Evolutionary conservation across 176 grass and related monocot species (phyloP).

Genomic region (Cymbopogon citratus): DNA sequence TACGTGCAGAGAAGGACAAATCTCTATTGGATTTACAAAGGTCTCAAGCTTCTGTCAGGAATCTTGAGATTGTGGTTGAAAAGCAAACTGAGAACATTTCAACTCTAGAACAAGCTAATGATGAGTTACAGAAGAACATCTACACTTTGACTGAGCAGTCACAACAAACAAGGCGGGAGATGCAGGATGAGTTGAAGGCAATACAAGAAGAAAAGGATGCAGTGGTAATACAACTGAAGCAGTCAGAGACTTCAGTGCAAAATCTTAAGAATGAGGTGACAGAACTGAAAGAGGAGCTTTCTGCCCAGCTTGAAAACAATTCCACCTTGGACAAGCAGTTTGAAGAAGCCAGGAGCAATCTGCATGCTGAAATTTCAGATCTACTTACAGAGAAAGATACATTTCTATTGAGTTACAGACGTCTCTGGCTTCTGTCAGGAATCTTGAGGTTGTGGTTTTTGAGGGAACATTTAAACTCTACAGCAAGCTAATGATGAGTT

Average conservation of each 20-base stretch:
- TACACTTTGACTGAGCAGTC: constrained; percentile 21
- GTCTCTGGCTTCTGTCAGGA: constrained; percentile 34
- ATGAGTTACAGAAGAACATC: constrained; percentile 33
- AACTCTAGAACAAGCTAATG: constrained; percentile 39
- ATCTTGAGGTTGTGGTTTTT: constrained; percentile 27
- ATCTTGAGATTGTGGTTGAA: constrained; percentile 39
- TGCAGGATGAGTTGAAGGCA: constrained; percentile 25
- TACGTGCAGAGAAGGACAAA: constrained; percentile 28
- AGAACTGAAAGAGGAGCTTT: constrained; percentile 35
- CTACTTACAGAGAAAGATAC: constrained; percentile 27
- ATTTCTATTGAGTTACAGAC: constrained; percentile 16
- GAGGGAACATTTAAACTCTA: constrained; percentile 37
- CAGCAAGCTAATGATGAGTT: constrained; percentile 38
- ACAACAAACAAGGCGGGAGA: constrained; percentile 30
- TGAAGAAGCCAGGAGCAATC: constrained; percentile 31
- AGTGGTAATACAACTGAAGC: constrained; percentile 27
- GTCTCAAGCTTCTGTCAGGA: constrained; percentile 36
- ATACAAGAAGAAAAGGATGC: constrained; percentile 26
- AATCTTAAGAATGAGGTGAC: constrained; percentile 42
- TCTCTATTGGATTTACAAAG: constrained; percentile 14
- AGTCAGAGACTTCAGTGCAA: constrained; percentile 17
- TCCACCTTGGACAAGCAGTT: constrained; percentile 38
- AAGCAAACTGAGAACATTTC: constrained; percentile 34
- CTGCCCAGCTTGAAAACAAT: constrained; percentile 40
- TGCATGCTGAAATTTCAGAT: constrained; percentile 19